Evolutionary conservation across 768 basidiomycete species (phyloP), one percentile per base, ranked within the genome.

Genomic region (Mycena sanguinolenta): DNA sequence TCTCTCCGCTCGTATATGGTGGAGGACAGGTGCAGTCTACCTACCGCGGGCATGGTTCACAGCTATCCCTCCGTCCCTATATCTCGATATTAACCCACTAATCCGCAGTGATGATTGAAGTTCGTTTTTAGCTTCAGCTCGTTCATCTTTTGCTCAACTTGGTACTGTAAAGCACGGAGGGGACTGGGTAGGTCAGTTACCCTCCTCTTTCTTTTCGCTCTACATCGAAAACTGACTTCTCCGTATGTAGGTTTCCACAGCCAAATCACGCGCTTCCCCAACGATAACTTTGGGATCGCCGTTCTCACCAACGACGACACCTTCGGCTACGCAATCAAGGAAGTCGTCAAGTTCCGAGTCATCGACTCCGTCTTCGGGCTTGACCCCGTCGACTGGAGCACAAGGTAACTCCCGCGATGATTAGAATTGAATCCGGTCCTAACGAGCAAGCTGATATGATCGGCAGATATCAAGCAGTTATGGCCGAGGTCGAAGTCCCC

Each of bases 261-360:
- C 13, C 25, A 21, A n/a, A 38, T 65, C 3, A 57, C 55, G 17
- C 55, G 64, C 32, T 58, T 65, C 44, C 64, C 64, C 4, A 19
- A n/a, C 23, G 54, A 58, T 14, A 32, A 23, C 17, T 12, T 65
- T 4, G 64, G 64, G 17, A 34, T 65, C 21, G 64, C 64, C 4
- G 55, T 65, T 14, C 32, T 65, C 44, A 58, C 64, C 14, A 65
- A 65, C 54, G 64, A 65, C 39, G 55, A 65, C 13, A 12, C 32
- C 7, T 46, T 57, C 8, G 63, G 54, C 3, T 0, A 6, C 4
- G 21, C 3, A 49, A 34, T n/a, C 23, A 65, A 27, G n/a, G n/a
- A n/a, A n/a, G n/a, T n/a, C n/a, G n/a, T n/a, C n/a, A n/a, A n/a
- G n/a, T n/a, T n/a, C n/a, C 55, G 64, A n/a, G 25, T 65, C 12